Percentiles rank a stretch among this genome's conserved stretches.
Conservation (phyloP, 2,329 filamentous ascomycete genomes). For the Fusarium aywerte region DNA sequence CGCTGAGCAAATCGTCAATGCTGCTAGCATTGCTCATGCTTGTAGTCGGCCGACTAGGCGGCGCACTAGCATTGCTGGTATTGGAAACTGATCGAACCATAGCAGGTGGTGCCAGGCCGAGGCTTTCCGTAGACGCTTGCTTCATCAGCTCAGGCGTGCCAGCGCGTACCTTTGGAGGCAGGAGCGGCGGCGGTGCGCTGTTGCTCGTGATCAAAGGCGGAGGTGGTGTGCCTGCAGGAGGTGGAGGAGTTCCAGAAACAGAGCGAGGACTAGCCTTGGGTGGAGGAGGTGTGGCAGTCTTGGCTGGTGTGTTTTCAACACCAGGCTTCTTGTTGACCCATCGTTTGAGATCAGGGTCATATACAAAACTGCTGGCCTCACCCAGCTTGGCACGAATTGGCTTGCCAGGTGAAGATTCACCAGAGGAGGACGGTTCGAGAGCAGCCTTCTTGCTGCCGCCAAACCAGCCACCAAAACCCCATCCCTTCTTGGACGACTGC, state of each 20-base stretch:
- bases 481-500: conserved; percentile 69
- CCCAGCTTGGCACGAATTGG: conserved; percentile 93
- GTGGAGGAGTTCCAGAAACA: conserved; percentile 60
- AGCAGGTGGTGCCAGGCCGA: conserved; percentile 50
- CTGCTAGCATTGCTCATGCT: conserved; percentile 92
- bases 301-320: conserved; percentile 67
- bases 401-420: conserved; percentile 63
- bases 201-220: conserved; percentile 46
- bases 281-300: conserved; percentile 80
- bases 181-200: conserved; percentile 49
- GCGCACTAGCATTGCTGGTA: conserved; percentile 60
- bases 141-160: conserved; percentile 50
- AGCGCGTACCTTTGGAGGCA: conserved; percentile 46
- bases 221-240: conserved; percentile 51
- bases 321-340: conserved; percentile 97
- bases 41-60: conserved; percentile 77
- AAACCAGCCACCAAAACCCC: conserved; percentile 89
- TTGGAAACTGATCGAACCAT: conserved; percentile 63
- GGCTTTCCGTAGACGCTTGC: conserved; percentile 52
- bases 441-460: conserved; percentile 72
- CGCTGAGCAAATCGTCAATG: conserved; percentile 90
- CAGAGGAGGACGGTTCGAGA: conserved; percentile 40
- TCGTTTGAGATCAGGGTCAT: conserved; percentile 94
- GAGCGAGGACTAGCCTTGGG: conserved; percentile 71
- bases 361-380: conserved; percentile 92